Evolutionary conservation across 2,329 filamentous ascomycete genomes (phyloP).

Genomic region (Ceratocystis diversiconidia): DNA sequence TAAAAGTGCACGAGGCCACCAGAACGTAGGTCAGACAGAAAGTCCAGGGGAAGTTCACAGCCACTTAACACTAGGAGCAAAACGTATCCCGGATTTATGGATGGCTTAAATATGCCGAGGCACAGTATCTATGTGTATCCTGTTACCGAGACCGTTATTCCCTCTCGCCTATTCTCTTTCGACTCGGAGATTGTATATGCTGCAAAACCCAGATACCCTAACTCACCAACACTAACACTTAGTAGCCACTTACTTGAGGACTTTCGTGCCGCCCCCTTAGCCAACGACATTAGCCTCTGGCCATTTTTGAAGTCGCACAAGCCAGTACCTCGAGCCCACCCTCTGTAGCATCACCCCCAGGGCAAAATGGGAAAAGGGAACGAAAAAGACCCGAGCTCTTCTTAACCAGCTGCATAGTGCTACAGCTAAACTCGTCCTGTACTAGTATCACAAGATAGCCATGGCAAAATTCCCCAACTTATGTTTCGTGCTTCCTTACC

Average conservation of each 20-base stretch:
- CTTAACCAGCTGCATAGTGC: not conserved
- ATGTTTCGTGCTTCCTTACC: conserved; percentile 2
- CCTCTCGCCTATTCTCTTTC: too few relatives aligned
- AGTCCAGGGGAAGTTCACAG: not conserved
- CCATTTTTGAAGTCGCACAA: not conserved
- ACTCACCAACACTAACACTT: too few relatives aligned
- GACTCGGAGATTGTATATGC: too few relatives aligned
- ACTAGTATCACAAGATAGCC: not conserved
- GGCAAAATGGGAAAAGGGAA: not conserved
- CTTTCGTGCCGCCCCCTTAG: too few relatives aligned
- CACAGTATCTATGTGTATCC: too few relatives aligned
- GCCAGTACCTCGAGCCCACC: not conserved
- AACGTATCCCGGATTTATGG: too few relatives aligned
- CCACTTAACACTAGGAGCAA: not conserved
- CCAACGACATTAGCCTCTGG: too few relatives aligned
- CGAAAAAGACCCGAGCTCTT: not conserved
- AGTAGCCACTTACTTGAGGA: too few relatives aligned
- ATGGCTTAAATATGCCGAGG: not conserved
- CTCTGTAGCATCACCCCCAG: not conserved
- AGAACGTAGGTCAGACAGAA: not conserved
- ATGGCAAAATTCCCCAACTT: not conserved
- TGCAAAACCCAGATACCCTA: too few relatives aligned
- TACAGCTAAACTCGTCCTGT: not conserved
- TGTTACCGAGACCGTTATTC: too few relatives aligned
- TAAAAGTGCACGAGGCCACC: too few relatives aligned